These are phyloP conservation scores for Alternaria atra DNA, from an alignment of 2,329 filamentous ascomycete species.

Conservation along the genomic window DNA sequence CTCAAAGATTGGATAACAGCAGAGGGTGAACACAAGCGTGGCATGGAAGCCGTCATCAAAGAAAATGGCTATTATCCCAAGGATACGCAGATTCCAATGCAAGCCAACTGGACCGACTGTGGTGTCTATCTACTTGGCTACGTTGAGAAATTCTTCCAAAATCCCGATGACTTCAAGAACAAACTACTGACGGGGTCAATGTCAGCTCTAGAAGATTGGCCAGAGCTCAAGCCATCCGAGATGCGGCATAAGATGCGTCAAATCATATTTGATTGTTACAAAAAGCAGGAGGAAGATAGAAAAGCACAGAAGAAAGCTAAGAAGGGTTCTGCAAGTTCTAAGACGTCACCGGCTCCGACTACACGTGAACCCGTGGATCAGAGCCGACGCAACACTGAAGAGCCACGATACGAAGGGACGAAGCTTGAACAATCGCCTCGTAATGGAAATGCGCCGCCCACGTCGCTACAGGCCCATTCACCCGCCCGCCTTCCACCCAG, in stretches of 20 bases:
- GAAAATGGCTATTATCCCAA: conserved; percentile 72
- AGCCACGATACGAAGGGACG: background rate
- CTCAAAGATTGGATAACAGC: conserved; percentile 79
- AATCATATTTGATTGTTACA: conserved; percentile 72
- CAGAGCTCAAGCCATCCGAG: conserved; percentile 61
- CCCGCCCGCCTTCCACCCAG: conserved; percentile 3
- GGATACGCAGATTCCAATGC: conserved; percentile 71
- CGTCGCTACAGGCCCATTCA: background rate
- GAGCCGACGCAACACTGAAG: background rate
- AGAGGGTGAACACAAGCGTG: conserved; percentile 74
- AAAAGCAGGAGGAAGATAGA: conserved; percentile 41
- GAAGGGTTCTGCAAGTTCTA: conserved; percentile 6
- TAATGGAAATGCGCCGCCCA: background rate
- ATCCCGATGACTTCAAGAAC: conserved; percentile 75
- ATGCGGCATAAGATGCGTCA: conserved; percentile 73
- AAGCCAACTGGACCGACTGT: conserved; percentile 88
- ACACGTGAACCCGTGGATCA: background rate
- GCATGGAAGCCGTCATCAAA: conserved; percentile 56
- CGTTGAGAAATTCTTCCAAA: conserved; percentile 78
- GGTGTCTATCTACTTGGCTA: conserved; percentile 89
- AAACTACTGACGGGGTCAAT: conserved; percentile 73
- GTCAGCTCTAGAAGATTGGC: conserved; percentile 64
- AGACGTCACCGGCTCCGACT: conserved; percentile 4
- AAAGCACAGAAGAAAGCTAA: conserved; percentile 26
- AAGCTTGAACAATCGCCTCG: background rate